A percentile compares a stretch with the other conserved stretches of the same genome.
Conservation (phyloP, 345 rosid genomes). For the Arabidopsis arenosa region DNA sequence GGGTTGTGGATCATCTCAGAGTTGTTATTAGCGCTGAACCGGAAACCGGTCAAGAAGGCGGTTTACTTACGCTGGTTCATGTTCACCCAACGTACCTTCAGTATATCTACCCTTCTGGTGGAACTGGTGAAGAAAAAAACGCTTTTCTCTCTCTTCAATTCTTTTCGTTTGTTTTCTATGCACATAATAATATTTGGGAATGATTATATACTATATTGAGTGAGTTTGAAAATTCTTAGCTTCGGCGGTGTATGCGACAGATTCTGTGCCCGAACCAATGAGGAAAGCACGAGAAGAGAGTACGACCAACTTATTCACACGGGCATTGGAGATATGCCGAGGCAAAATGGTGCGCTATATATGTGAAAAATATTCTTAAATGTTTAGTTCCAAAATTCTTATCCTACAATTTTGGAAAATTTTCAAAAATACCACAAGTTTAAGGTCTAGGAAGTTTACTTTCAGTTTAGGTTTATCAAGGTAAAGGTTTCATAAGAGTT, state of each 20-base stretch:
- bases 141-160: not conserved
- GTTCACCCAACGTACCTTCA: slow-evolving; percentile 61
- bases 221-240: slow-evolving; percentile 16
- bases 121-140: slow-evolving; percentile 47
- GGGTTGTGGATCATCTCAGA: slow-evolving; percentile 58
- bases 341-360: slow-evolving; percentile 54
- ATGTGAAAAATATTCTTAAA: not conserved
- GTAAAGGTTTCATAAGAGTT: not conserved
- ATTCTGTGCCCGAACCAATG: slow-evolving; percentile 51
- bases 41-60: slow-evolving; percentile 40
- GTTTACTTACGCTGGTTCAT: slow-evolving; percentile 56
- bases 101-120: slow-evolving; percentile 54
- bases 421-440: not conserved
- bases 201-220: slow-evolving; percentile 1
- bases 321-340: slow-evolving; percentile 62
- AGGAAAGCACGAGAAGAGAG: slow-evolving; percentile 65
- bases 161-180: not conserved
- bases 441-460: not conserved
- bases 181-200: not conserved
- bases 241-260: slow-evolving; percentile 38
- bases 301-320: slow-evolving; percentile 57
- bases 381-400: not conserved
- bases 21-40: slow-evolving; percentile 26
- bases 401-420: not conserved
- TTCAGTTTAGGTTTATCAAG: not conserved